A percentile compares a stretch with the other conserved stretches of the same genome.
These are phyloP conservation scores for Adansonia digitata DNA, from an alignment of 345 rosid genomes.

Conservation along the genomic window DNA sequence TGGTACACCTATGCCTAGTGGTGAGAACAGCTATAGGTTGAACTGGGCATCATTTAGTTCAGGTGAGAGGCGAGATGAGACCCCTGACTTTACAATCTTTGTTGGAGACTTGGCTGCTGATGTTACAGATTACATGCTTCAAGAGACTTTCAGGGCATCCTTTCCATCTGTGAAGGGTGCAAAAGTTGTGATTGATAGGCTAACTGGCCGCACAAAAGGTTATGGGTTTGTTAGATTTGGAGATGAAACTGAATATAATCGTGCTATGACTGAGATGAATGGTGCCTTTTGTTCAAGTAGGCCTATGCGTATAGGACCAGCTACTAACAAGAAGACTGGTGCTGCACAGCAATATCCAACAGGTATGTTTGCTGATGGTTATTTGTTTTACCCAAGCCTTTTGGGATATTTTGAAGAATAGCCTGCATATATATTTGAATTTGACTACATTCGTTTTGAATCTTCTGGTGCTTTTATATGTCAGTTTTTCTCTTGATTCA, in stretches of 20 bases:
- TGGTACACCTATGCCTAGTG: slow-evolving; percentile 66
- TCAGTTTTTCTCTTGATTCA: background rate
- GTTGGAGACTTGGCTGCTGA: slow-evolving; percentile 96
- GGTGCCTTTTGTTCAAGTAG: slow-evolving; percentile 84
- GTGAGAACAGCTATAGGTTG: slow-evolving; percentile 69
- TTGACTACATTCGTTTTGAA: background rate
- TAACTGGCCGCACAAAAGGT: slow-evolving; percentile 83
- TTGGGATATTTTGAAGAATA: background rate
- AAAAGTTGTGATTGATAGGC: slow-evolving; percentile 87
- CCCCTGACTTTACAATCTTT: slow-evolving; percentile 71
- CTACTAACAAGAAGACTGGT: slow-evolving; percentile 64
- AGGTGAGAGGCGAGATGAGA: slow-evolving; percentile 78
- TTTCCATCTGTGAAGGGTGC: slow-evolving; percentile 79
- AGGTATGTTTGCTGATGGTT: slow-evolving; percentile 37
- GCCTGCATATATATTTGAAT: background rate
- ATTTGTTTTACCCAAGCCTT: background rate
- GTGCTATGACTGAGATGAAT: slow-evolving; percentile 92
- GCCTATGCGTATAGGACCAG: slow-evolving; percentile 86
- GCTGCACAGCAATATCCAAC: slow-evolving; percentile 53
- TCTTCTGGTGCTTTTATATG: background rate
- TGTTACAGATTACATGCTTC: slow-evolving; percentile 78
- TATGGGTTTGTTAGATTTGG: slow-evolving; percentile 86
- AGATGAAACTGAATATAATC: slow-evolving; percentile 77
- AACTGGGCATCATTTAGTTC: slow-evolving; percentile 80
- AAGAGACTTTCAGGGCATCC: slow-evolving; percentile 70